Conservation (phyloP, 768 basidiomycete species). For the Termitomyces sp. region DNA sequence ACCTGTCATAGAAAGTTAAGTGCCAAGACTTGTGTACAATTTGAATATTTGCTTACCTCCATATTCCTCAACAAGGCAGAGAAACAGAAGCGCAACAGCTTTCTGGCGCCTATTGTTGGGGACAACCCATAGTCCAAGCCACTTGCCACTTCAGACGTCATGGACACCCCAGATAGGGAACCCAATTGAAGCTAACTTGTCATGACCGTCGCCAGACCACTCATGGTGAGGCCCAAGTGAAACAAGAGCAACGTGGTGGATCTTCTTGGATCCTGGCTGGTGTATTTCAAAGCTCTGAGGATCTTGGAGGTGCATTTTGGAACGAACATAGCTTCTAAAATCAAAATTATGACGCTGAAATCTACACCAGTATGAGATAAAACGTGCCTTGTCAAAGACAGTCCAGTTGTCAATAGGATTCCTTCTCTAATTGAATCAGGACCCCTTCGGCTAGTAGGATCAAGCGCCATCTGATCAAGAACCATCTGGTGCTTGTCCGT, state of each 20-base stretch:
- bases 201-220: constrained; percentile 30
- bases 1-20: too few species aligned
- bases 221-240: constrained; percentile 23
- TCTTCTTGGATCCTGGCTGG: constrained; percentile 22
- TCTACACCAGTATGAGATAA: too few species aligned
- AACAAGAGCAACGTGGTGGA: constrained; percentile 10
- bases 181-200: constrained; percentile 24
- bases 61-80: not conserved
- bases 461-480: not conserved
- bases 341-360: too few species aligned
- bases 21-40: too few species aligned
- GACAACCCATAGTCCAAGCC: constrained; percentile 14
- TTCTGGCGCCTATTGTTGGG: not conserved
- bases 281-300: constrained; percentile 17
- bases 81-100: not conserved
- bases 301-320: constrained; percentile 17
- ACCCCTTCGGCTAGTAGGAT: not conserved
- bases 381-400: not conserved
- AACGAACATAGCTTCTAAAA: not conserved
- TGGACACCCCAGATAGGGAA: constrained; percentile 25
- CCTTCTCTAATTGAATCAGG: not conserved
- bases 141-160: constrained; percentile 21
- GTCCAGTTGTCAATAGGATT: not conserved
- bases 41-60: not conserved
- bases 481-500: not conserved